Evolutionary conservation across 2,329 filamentous ascomycete species (phyloP).

Genomic region (Paracoccidioides lutzii): DNA sequence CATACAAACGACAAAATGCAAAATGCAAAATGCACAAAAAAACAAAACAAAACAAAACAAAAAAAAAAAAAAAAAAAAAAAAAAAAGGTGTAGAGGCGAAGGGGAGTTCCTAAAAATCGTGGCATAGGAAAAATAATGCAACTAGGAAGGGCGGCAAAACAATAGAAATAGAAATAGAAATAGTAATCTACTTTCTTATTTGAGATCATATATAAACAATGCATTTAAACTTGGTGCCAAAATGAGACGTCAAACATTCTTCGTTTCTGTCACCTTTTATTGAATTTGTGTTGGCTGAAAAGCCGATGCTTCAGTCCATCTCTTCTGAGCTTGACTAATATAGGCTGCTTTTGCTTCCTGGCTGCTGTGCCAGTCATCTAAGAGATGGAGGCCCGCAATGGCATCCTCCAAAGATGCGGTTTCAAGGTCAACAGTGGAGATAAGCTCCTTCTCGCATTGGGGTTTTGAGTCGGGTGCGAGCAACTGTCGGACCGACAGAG

Average conservation of each 20-base stretch:
- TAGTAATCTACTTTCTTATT: not conserved
- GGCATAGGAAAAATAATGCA: not conserved
- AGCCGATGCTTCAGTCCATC: slow-evolving; percentile 29
- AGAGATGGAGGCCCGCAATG: slow-evolving; percentile 38
- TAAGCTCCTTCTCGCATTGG: slow-evolving; percentile 49
- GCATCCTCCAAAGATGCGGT: slow-evolving; percentile 45
- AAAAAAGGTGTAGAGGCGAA: not conserved
- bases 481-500: slow-evolving; percentile 45
- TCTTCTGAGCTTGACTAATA: slow-evolving; percentile 25
- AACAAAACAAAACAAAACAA: too few relatives aligned
- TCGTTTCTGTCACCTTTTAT: not conserved
- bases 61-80: not conserved
- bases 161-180: not conserved
- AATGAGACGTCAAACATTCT: not conserved
- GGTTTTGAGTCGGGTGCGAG: slow-evolving; percentile 45
- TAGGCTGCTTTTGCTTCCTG: slow-evolving; percentile 39
- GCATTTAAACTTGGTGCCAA: not conserved
- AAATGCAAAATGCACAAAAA: too few relatives aligned
- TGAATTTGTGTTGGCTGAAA: slow-evolving; percentile 14
- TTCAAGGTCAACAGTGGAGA: slow-evolving; percentile 43
- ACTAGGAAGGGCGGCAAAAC: too few relatives aligned
- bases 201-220: not conserved
- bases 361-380: slow-evolving; percentile 41
- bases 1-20: too few relatives aligned
- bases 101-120: not conserved